Conservation (phyloP, 306 rosid genomes). For the Medicago arabica region DNA sequence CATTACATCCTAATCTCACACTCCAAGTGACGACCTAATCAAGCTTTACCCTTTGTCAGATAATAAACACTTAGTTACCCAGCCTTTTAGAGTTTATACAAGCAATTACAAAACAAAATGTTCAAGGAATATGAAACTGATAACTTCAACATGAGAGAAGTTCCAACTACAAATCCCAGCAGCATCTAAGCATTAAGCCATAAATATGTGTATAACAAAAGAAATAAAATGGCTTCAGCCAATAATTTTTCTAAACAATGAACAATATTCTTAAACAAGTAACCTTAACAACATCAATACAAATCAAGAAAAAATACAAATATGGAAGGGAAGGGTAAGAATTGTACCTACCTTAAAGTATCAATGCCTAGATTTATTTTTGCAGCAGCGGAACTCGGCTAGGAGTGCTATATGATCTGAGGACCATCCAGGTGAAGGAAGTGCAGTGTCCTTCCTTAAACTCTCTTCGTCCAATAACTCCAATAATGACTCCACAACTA, state of each 20-base stretch:
- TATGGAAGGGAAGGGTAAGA: slow-evolving; percentile 11
- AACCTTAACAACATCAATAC: not conserved
- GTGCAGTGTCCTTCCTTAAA: slow-evolving; percentile 97
- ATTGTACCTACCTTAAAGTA: slow-evolving; percentile 47
- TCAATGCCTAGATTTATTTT: slow-evolving; percentile 86
- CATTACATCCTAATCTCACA: slow-evolving; percentile 13
- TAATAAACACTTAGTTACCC: not conserved
- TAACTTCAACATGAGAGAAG: not conserved
- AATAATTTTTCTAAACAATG: not conserved
- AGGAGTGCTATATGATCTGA: slow-evolving; percentile 97
- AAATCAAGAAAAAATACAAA: not conserved
- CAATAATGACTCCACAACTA: slow-evolving; percentile 88
- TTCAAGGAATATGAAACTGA: slow-evolving; percentile 5
- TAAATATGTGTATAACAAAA: not conserved
- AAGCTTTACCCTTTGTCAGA: slow-evolving; percentile 1
- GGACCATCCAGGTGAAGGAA: slow-evolving; percentile 99
- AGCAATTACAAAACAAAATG: slow-evolving; percentile 22
- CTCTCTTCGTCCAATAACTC: slow-evolving; percentile 97
- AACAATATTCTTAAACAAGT: not conserved
- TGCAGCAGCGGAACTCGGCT: slow-evolving; percentile 93
- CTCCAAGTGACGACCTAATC: not conserved
- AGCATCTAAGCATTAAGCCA: not conserved
- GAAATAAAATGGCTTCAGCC: not conserved
- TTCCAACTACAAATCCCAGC: slow-evolving; percentile 3
- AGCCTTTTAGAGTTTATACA: not conserved